These are phyloP conservation scores for Eustoma russellianum DNA, from an alignment of 257 asterid genomes.

Conservation along the genomic window DNA sequence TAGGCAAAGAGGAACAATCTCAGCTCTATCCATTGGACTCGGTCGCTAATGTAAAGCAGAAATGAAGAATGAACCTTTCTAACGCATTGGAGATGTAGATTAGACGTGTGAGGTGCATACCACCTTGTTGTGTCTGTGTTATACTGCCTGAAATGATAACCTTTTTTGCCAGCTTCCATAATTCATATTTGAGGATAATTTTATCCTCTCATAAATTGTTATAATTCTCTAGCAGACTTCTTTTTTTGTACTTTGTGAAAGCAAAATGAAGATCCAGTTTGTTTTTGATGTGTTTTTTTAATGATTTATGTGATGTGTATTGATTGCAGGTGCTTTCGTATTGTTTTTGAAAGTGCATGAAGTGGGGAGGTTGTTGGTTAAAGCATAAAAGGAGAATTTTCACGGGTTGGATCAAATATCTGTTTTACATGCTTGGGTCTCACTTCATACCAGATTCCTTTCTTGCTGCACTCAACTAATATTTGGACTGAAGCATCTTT, in stretches of 20 bases:
- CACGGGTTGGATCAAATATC: conserved; percentile 6
- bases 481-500: conserved; percentile 17
- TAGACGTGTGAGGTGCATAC: background rate
- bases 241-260: background rate
- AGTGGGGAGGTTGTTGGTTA: conserved; percentile 7
- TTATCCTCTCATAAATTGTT: background rate
- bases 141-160: background rate
- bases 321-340: conserved; percentile 30
- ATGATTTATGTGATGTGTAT: conserved; percentile 17
- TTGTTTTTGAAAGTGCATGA: conserved; percentile 5
- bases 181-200: background rate
- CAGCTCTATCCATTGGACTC: no score
- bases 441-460: conserved; percentile 25
- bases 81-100: background rate
- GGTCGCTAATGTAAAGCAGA: no score
- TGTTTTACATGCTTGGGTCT: conserved; percentile 4
- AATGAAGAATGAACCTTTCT: background rate
- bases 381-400: conserved; percentile 7
- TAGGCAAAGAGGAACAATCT: no score
- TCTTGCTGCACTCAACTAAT: conserved; percentile 15
- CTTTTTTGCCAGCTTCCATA: background rate
- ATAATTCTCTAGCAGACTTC: background rate
- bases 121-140: background rate
- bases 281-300: conserved; percentile 16
- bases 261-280: background rate